Evolutionary conservation across 2,329 filamentous ascomycete species (phyloP).

Genomic region (Cladophialophora immunda): DNA sequence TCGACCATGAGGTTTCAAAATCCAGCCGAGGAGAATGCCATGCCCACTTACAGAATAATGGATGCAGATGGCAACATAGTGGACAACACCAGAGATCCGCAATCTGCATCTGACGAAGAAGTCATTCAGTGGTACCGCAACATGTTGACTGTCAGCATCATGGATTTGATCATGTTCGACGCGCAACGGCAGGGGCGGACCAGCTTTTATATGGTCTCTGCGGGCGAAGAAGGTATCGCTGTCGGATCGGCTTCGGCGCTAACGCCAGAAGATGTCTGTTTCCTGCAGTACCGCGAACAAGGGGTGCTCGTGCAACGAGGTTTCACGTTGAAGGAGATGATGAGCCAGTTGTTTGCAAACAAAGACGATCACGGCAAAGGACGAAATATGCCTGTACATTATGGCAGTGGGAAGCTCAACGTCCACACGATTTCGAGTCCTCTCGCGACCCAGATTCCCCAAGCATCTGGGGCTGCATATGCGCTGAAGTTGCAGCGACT

Average conservation of each 20-base stretch:
- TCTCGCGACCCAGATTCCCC: conserved; percentile 86
- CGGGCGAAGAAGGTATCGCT: conserved; percentile 92
- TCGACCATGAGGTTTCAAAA: conserved; percentile 78
- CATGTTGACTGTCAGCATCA: conserved; percentile 77
- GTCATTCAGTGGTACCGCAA: conserved; percentile 68
- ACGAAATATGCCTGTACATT: conserved; percentile 97
- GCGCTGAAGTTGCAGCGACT: conserved; percentile 82
- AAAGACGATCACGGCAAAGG: conserved; percentile 79
- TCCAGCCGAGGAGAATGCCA: conserved; percentile 74
- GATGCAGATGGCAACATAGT: conserved; percentile 87
- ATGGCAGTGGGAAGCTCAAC: conserved; percentile 77
- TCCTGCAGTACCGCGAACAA: conserved; percentile 93
- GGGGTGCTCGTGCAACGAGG: conserved; percentile 91
- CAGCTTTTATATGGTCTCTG: conserved; percentile 96
- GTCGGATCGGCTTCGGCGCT: conserved; percentile 88
- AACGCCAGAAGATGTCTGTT: conserved; percentile 85
- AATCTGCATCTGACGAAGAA: conserved; percentile 71
- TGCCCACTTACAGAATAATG: conserved; percentile 91
- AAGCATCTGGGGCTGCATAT: conserved; percentile 86
- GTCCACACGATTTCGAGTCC: conserved; percentile 91
- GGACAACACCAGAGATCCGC: conserved; percentile 73
- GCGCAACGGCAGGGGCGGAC: conserved; percentile 93
- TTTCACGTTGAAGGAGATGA: conserved; percentile 86
- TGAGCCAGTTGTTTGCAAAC: conserved; percentile 94
- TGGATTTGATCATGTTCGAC: conserved; percentile 98